A percentile compares a stretch with the other conserved stretches of the same genome.
phyloP scores from a whole-genome alignment of 2,329 filamentous ascomycete genomes.

The Lachnellula willkommii region DNA sequence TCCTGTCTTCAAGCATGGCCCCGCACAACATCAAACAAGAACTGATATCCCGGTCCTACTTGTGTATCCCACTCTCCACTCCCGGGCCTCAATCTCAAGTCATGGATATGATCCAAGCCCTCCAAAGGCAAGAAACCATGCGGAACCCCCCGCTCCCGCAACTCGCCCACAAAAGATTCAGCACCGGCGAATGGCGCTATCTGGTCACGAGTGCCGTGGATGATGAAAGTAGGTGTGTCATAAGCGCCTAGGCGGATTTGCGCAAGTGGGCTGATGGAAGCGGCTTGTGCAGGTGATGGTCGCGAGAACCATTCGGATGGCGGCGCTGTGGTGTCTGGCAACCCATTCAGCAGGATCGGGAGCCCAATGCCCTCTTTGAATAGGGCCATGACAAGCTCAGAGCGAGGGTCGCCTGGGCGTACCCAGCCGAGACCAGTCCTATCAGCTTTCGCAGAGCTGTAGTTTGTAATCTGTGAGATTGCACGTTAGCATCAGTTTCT shows the following conservation, averaged over 20 bases:
- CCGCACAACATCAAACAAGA: too few relatives aligned
- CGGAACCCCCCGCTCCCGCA: too few relatives aligned
- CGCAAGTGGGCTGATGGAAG: background rate
- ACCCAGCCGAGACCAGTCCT: background rate
- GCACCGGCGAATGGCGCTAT: too few relatives aligned
- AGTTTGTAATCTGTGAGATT: background rate
- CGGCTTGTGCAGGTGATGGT: background rate
- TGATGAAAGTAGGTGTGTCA: background rate
- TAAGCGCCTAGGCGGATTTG: background rate
- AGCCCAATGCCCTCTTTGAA: background rate
- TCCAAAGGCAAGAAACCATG: too few relatives aligned
- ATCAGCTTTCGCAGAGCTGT: background rate
- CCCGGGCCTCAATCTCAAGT: too few relatives aligned
- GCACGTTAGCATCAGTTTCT: background rate
- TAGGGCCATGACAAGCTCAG: background rate
- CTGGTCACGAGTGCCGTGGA: background rate
- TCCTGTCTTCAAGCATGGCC: too few relatives aligned
- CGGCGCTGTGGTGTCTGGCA: background rate
- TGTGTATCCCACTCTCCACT: too few relatives aligned
- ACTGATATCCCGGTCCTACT: too few relatives aligned
- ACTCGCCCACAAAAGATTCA: too few relatives aligned
- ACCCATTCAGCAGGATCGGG: background rate
- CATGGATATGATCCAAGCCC: too few relatives aligned
- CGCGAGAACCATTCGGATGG: background rate
- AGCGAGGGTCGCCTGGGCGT: background rate